Percentiles rank a stretch among this genome's conserved stretches.
Evolutionary conservation across 2,329 filamentous ascomycete genomes (phyloP).

Genomic region (Helotiales sp.): DNA sequence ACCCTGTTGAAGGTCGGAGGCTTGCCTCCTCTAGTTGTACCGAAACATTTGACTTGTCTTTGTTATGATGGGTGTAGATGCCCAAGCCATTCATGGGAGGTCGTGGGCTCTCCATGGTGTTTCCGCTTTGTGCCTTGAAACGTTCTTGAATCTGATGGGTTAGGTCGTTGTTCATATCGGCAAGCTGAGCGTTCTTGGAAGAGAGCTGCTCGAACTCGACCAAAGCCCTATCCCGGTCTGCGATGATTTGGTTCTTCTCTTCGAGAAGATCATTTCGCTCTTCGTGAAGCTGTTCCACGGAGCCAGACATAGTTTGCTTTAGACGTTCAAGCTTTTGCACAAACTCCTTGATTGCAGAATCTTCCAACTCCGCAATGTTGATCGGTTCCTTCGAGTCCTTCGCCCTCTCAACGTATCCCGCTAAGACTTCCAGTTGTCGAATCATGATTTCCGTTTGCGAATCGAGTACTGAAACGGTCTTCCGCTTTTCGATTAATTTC

Average conservation of each 20-base stretch:
- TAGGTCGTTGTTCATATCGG: constrained; percentile 92
- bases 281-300: constrained; percentile 60
- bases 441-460: constrained; percentile 96
- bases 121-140: constrained; percentile 75
- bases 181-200: constrained; percentile 89
- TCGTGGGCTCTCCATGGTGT: constrained; percentile 43
- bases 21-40: constrained; percentile 34
- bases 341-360: constrained; percentile 87
- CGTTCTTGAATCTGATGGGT: constrained; percentile 92
- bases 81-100: constrained; percentile 58
- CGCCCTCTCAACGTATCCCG: constrained; percentile 81
- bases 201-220: constrained; percentile 95
- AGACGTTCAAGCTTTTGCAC: constrained; percentile 71
- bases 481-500: constrained; percentile 87
- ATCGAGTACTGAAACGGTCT: constrained; percentile 91
- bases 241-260: constrained; percentile 78
- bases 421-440: constrained; percentile 84
- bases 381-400: constrained; percentile 81
- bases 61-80: constrained; percentile 56
- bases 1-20: constrained; percentile 44
- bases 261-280: constrained; percentile 82
- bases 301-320: constrained; percentile 56
- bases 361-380: constrained; percentile 80
- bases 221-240: constrained; percentile 88
- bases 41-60: constrained; percentile 45